Base-by-base conservation (phyloP, 139 green algal genomes). In the Tetraselmis striata region DNA sequence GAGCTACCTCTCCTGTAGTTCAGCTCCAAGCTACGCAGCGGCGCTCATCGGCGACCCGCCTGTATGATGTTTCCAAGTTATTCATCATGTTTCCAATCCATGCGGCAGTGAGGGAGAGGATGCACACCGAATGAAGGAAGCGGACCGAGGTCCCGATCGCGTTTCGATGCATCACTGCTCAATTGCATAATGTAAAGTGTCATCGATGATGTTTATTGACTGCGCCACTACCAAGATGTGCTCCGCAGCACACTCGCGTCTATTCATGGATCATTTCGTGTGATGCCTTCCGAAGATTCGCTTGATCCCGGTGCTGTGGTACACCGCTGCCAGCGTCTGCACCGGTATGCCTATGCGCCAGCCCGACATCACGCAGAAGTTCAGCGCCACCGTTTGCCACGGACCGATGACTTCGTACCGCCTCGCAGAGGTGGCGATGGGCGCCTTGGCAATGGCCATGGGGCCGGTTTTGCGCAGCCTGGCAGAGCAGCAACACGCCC, bases 371-470 rank as follows among this genome's bases (percentile, higher is more conserved):
- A 67, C 18, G 45, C 45, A 67, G 45, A 67, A 67, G 18, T 67
- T 67, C 45, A 67, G 18, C 45, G n/a, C n/a, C n/a, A n/a, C n/a
- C n/a, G n/a, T n/a, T n/a, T n/a, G 45, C 45, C 45, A 67, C 18
- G 45, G 45, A 67, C 80, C 80, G 23, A 75, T 30, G 2, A 2
- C 27, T 25, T 78, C 59, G 28, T 30, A 83, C 27, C 80, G 58
- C 30, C 80, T 25, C 24, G 59, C 28, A 31, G 29, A 59, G 0
- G 80, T 83, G 2, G 31, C 59, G 30, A 83, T 45, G 80, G 80
- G 58, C 22, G 5, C 59, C 1, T 2, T 1, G 22, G 30, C 29
- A 30, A 79, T 45, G 26, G 23, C 25, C 80, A 31, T 67, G 11
- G 45, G 45, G 5, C 45, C 45, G 5, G 45, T 67, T 18, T 67